These are phyloP conservation scores for Penicillium sp. DNA, from an alignment of 2,329 filamentous ascomycete species.

Conservation along the genomic window DNA sequence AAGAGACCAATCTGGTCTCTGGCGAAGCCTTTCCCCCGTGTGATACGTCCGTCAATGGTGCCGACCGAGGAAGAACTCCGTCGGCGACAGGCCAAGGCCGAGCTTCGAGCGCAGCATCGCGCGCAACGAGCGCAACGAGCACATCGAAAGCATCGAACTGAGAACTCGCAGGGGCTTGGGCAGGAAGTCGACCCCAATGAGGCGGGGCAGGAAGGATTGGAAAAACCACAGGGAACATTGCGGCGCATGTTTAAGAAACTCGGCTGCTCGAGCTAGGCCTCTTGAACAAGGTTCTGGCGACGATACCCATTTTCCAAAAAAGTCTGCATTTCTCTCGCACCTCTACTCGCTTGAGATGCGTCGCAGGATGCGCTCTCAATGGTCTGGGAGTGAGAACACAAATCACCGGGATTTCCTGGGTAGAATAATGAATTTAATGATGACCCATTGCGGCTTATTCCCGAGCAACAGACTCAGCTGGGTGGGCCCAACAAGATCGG, in stretches of 20 bases:
- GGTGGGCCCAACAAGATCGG: slow-evolving; percentile 11
- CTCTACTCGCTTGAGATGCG: slow-evolving; percentile 15
- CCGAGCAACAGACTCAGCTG: slow-evolving; percentile 13
- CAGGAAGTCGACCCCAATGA: slow-evolving; percentile 44
- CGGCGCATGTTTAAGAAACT: slow-evolving; percentile 48
- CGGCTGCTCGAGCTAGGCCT: slow-evolving; percentile 41
- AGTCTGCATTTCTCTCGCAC: slow-evolving; percentile 24
- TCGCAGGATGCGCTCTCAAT: slow-evolving; percentile 20
- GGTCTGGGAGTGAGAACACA: slow-evolving; percentile 26
- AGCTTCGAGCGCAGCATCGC: slow-evolving; percentile 11
- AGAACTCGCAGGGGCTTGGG: slow-evolving; percentile 36
- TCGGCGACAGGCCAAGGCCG: slow-evolving; percentile 28
- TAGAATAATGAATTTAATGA: slow-evolving; percentile 14
- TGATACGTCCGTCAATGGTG: slow-evolving; percentile 56
- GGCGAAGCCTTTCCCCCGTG: slow-evolving; percentile 55
- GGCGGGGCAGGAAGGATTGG: slow-evolving; percentile 45
- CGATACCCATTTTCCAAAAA: slow-evolving; percentile 19
- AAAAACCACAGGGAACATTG: slow-evolving; percentile 38
- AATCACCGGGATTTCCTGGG: slow-evolving; percentile 3
- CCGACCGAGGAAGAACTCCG: slow-evolving; percentile 44
- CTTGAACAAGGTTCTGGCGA: slow-evolving; percentile 37
- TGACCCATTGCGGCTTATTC: slow-evolving; percentile 21
- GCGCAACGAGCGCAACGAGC: too few species aligned
- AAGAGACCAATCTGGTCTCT: slow-evolving; percentile 55
- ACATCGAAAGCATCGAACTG: slow-evolving; percentile 17